Base-by-base conservation (phyloP, 768 basidiomycete genomes). In the Suillus variegatus region DNA sequence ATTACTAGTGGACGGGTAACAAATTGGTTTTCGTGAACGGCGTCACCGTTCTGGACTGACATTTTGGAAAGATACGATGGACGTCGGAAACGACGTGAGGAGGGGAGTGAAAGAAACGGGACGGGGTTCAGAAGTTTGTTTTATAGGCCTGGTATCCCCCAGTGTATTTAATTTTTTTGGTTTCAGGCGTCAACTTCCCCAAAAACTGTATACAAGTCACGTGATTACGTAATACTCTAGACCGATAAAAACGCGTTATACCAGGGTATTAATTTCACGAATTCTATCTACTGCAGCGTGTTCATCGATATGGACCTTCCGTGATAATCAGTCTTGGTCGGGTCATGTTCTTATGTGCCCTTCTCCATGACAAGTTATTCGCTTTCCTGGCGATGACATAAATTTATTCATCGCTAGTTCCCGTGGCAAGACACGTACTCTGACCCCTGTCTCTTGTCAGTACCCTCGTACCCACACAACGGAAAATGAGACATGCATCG, bases 1-100 rank as follows among this genome's bases (percentile, higher is more conserved):
- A 80, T 73, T 49, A 76, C 68, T 61, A 80, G 63, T 62, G 79
- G 80, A 66, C 80, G 80, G 65, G 73, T 77, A 66, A 73, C 67
- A 62, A 79, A 72, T 67, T 70, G 69, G 70, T 73, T 60, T 67
- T 73, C 74, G n/a, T 56, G 66, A 67, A 65, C 69, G 66, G 69
- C 77, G 57, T 76, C 74, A 25, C 71, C 78, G 61, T 73, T 73
- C 61, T 71, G 72, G 56, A 67, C 55, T 69, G 77, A 74, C 79
- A 79, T 79, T 74, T 77, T 74, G 57, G 28, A 22, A 35, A 6
- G 20, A 25, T 16, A 13, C 18, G 18, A 60, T 43, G 18, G 32
- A 43, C 43, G 63, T 44, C 64, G 54, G 51, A 61, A 51, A 49
- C 62, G 66, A 68, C 61, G 52, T 63, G 5, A 65, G 60, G 40